Evolutionary conservation across 495 filamentous ascomycete genomes (phyloP).

Genomic region (Podospora fimiseda): DNA sequence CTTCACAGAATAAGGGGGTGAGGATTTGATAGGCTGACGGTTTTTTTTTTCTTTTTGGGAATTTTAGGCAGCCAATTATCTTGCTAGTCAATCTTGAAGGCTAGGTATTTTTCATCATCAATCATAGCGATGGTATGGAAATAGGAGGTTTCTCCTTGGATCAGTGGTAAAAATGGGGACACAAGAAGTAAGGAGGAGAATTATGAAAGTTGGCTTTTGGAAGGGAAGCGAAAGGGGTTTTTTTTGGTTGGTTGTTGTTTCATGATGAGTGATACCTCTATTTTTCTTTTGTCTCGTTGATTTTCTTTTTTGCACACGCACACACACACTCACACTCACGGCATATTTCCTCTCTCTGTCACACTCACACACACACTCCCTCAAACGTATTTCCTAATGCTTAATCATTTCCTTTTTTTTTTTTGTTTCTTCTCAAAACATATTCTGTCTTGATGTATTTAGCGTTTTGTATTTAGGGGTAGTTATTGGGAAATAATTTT

Average conservation of each 20-base stretch:
- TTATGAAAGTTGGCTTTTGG: not conserved
- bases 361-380: not conserved
- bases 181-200: not conserved
- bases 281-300: slow-evolving; percentile 8
- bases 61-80: slow-evolving; percentile 40
- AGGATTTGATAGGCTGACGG: slow-evolving; percentile 24
- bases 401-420: not conserved
- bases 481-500: not conserved
- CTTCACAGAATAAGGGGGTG: slow-evolving; percentile 1
- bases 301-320: not conserved
- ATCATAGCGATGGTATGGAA: not conserved
- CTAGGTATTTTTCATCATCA: not conserved
- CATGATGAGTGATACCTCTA: slow-evolving; percentile 18
- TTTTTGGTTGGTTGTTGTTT: not conserved
- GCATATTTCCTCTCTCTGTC: not conserved
- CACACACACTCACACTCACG: not conserved
- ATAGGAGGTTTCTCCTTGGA: not conserved
- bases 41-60: slow-evolving; percentile 9
- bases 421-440: not conserved
- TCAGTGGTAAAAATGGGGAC: slow-evolving; percentile 4
- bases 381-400: not conserved
- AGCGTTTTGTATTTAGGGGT: not conserved
- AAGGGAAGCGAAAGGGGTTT: not conserved
- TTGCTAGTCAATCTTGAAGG: slow-evolving; percentile 40
- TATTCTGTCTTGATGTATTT: not conserved